Percentiles rank a stretch among this genome's conserved stretches.
Evolutionary conservation across 768 basidiomycete species (phyloP).

Genomic region (Psilocybe cyanescens): DNA sequence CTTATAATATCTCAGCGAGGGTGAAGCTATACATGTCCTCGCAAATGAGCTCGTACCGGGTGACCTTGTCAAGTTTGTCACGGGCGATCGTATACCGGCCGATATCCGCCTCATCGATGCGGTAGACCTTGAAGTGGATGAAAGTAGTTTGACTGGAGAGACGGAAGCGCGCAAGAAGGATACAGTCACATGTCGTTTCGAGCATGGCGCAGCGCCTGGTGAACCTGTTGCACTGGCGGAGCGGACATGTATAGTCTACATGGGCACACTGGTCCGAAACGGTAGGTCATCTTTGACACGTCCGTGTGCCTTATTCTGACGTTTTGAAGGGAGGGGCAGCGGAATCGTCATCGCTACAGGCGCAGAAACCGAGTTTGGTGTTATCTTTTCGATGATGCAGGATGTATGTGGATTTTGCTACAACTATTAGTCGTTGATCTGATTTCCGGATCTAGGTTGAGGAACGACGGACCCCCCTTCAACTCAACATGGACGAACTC

Average conservation of each 20-base stretch:
- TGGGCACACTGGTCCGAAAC: conserved; percentile 94
- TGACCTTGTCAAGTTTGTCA: conserved; percentile 86
- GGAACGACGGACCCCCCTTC: conserved; percentile 91
- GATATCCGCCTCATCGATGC: conserved; percentile 86
- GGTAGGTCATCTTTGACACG: conserved; percentile 46
- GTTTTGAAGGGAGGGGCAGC: conserved; percentile 65
- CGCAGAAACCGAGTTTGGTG: conserved; percentile 89
- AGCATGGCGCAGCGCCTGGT: conserved; percentile 34
- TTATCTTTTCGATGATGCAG: conserved; percentile 98
- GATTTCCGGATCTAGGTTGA: conserved; percentile 53
- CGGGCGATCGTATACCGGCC: conserved; percentile 93
- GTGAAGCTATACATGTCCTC: conserved; percentile 75
- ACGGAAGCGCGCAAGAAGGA: conserved; percentile 80
- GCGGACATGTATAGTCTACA: conserved; percentile 86
- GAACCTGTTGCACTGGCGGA: conserved; percentile 74
- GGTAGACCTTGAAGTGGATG: conserved; percentile 91
- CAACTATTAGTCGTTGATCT: conserved; percentile 25
- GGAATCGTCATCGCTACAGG: conserved; percentile 92
- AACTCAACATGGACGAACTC: conserved; percentile 95
- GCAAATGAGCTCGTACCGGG: conserved; percentile 98
- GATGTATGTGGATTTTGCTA: conserved; percentile 54
- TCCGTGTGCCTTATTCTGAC: not conserved
- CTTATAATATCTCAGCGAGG: conserved; percentile 47
- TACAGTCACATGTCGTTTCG: conserved; percentile 54
- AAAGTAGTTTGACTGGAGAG: conserved; percentile 94